phyloP scores from a whole-genome alignment of 148 eudicot genomes.

The Cornus controversa region DNA sequence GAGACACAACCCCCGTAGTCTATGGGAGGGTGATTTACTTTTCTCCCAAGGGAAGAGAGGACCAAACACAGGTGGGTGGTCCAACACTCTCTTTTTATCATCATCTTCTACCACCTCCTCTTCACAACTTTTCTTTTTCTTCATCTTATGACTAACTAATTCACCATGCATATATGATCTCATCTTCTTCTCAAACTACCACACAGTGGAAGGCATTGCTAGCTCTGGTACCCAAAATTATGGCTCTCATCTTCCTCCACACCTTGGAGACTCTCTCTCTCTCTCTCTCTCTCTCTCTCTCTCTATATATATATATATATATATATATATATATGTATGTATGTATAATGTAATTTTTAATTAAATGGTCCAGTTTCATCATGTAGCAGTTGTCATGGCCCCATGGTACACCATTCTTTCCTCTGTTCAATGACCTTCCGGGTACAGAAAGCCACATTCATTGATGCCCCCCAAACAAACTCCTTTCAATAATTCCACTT shows the following conservation, averaged over 20 bases:
- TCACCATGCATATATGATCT: neutral
- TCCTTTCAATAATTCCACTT: neutral
- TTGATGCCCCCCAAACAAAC: neutral
- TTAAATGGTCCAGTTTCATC: neutral
- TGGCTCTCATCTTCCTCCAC: neutral
- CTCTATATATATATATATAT: no score
- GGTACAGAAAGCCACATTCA: neutral
- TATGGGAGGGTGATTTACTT: neutral
- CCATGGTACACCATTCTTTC: neutral
- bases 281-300: no score
- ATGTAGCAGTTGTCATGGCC: neutral
- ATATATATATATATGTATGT: no score
- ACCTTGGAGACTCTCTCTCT: neutral
- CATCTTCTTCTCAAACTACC: neutral
- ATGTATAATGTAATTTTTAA: neutral
- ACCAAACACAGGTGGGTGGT: neutral
- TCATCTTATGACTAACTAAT: neutral
- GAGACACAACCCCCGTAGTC: neutral
- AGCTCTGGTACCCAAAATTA: neutral
- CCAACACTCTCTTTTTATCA: neutral
- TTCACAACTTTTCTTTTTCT: neutral
- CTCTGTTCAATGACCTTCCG: neutral
- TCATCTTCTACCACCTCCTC: no score
- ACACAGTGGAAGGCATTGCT: conserved; percentile 4
- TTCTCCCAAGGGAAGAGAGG: neutral